Evolutionary conservation across 192 early-diverging fungal genomes (phyloP).

Genomic region (Coemansia reversa): DNA sequence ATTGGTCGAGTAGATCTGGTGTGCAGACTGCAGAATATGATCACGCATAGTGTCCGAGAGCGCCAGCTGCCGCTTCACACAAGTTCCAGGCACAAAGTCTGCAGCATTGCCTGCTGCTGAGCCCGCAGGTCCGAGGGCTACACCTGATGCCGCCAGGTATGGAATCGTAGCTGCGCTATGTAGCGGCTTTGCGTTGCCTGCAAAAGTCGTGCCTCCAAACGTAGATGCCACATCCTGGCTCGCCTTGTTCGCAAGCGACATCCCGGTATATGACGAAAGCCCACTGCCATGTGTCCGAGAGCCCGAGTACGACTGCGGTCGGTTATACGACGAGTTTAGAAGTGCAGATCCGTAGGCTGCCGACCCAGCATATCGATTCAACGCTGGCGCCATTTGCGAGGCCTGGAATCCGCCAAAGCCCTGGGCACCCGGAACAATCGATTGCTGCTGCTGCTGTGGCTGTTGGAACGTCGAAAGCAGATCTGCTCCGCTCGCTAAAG

Average conservation of each 20-base stretch:
- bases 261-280: conserved; percentile 10
- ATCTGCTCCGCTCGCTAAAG: neutral
- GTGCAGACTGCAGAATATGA: conserved; percentile 62
- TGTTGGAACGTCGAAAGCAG: conserved; percentile 9
- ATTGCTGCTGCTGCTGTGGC: conserved; percentile 26
- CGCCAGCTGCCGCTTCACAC: conserved; percentile 31
- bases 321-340: conserved; percentile 4
- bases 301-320: conserved; percentile 10
- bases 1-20: conserved; percentile 60
- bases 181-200: conserved; percentile 2
- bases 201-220: conserved; percentile 2
- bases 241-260: conserved; percentile 19
- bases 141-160: neutral
- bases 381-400: neutral
- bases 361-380: neutral
- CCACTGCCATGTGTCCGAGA: conserved; percentile 12
- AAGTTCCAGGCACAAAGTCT: conserved; percentile 45
- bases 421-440: neutral
- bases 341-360: conserved; percentile 9
- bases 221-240: conserved; percentile 6
- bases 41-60: conserved; percentile 47
- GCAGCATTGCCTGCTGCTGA: conserved; percentile 3
- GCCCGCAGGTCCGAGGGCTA: neutral
- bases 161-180: neutral
- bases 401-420: conserved; percentile 1